These are phyloP conservation scores for Pleurozium schreberi DNA, from an alignment of 225 moss, liverwort and hornwort genomes.

Conservation along the genomic window DNA sequence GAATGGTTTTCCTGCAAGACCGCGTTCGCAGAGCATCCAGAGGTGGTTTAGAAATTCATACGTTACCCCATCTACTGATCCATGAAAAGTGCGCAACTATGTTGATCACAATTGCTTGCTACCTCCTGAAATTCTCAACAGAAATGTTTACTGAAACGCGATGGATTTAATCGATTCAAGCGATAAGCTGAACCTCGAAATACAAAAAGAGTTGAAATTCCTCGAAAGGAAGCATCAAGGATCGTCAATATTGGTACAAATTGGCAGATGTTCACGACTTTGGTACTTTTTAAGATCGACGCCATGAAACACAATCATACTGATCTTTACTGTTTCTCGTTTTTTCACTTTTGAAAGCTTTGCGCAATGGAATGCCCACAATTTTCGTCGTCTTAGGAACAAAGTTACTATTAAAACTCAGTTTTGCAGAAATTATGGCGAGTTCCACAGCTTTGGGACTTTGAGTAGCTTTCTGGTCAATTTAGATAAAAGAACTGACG, in stretches of 20 bases:
- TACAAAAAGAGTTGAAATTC: neutral
- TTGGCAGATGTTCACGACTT: neutral
- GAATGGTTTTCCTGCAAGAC: conserved; percentile 71
- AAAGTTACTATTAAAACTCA: no score
- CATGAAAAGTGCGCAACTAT: neutral
- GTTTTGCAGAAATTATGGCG: neutral
- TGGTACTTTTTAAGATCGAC: neutral
- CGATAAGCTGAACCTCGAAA: neutral
- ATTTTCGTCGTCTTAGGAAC: no score
- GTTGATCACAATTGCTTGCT: neutral
- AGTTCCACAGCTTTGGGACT: neutral
- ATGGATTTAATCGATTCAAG: neutral
- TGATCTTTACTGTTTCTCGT: neutral
- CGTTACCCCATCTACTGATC: neutral
- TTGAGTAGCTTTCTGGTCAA: neutral
- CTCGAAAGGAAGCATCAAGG: neutral
- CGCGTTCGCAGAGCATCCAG: neutral
- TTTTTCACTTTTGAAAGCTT: neutral
- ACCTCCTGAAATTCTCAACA: neutral
- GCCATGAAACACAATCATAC: neutral
- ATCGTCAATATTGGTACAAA: neutral
- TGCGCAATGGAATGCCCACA: neutral
- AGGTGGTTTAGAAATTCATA: neutral
- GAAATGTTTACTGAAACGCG: neutral
- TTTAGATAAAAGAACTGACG: no score